Base-by-base conservation (phyloP, 441 rosid species). In the Eruca vesicaria region DNA sequence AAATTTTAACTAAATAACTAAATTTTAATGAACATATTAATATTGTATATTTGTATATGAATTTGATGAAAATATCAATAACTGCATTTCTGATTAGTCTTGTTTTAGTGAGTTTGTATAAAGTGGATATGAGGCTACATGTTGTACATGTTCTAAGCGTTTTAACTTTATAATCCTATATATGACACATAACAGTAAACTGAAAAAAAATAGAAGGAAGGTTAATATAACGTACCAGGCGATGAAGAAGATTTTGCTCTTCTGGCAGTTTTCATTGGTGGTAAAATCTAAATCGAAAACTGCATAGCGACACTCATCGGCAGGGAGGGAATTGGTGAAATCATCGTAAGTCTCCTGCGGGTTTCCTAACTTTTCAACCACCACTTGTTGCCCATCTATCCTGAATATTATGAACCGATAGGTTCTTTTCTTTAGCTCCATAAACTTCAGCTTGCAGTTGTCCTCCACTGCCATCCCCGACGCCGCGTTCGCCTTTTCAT, bases 391-490 rank as follows among this genome's bases (percentile, higher is more conserved):
- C 2, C 84, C 77, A n/a, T 84, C 86, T 71, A 89, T 89, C 84
- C 84, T 87, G 88, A 86, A 89, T 55, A 78, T 53, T 31, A 90
- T 88, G 80, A 84, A 90, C 33, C 96, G 82, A 45, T 74, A 87
- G 80, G 61, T 88, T 75, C 96, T 86, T 83, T 76, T 90, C 36
- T 90, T 90, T 21, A 90, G 84, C 58, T 90, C 96, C 81, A 83
- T 41, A 67, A 90, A 90, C 72, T 75, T 90, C 73, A 83, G 85
- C 85, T 90, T 90, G 71, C 96, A 90, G 2, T 86, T 86, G 48
- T 90, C 93, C 7, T 82, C 78, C 77, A 90, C 93, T 75, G 91
- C 90, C 93, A 87, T 88, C 76, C 96, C 96, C 36, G 96, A 88
- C 14, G 84, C 86, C 56, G 93, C 83, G 53, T 88, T 88, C 76